These are phyloP conservation scores for Otatea glauca DNA, from an alignment of 176 grass and related monocot genomes.

Conservation along the genomic window DNA sequence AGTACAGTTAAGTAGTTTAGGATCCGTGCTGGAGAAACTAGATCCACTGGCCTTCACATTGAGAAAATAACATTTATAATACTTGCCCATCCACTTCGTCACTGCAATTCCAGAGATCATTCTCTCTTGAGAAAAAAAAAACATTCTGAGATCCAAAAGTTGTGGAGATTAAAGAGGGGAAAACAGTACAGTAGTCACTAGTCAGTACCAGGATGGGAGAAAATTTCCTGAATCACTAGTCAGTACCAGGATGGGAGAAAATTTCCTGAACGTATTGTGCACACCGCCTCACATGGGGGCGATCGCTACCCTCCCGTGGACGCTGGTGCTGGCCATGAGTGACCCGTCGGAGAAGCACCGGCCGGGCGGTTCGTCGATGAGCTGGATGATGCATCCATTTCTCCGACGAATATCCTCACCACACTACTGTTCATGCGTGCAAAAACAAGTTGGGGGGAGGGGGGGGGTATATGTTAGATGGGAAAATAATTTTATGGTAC, in stretches of 20 bases:
- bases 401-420: conserved; percentile 23
- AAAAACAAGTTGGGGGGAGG: neutral
- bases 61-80: too few species aligned
- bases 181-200: neutral
- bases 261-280: neutral
- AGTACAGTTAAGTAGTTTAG: too few species aligned
- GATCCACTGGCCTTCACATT: too few species aligned
- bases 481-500: too few species aligned
- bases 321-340: neutral
- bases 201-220: neutral
- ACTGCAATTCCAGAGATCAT: neutral
- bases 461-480: neutral
- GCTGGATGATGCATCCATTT: conserved; percentile 27
- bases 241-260: too few species aligned
- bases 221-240: neutral
- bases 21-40: too few species aligned
- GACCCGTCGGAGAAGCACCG: neutral
- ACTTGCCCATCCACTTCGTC: neutral
- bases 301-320: neutral
- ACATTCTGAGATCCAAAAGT: neutral
- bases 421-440: neutral
- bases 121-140: neutral
- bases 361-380: neutral
- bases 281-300: neutral
- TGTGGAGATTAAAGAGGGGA: neutral